phyloP scores from a whole-genome alignment of 78 protist genomes.

The Dictyostelium purpureum region DNA sequence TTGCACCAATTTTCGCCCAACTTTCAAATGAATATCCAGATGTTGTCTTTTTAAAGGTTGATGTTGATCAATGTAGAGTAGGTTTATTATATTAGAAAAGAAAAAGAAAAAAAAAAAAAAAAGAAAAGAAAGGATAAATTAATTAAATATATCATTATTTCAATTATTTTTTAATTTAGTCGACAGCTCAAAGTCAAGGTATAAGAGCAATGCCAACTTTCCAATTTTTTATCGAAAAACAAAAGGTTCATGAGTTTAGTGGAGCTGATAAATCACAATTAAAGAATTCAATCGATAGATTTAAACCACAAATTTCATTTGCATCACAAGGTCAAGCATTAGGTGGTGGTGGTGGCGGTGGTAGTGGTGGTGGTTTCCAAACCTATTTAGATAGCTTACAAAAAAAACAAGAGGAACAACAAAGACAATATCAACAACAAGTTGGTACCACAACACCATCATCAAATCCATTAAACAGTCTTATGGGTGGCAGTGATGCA shows the following conservation, averaged over 20 bases:
- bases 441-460: background rate
- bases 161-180: background rate
- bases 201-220: slow-evolving; percentile 88
- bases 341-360: slow-evolving; percentile 36
- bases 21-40: slow-evolving; percentile 42
- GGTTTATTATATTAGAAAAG: too few relatives aligned
- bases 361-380: slow-evolving; percentile 4
- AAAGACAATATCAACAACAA: slow-evolving; percentile 13
- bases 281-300: slow-evolving; percentile 14
- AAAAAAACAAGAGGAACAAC: background rate
- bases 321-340: slow-evolving; percentile 30
- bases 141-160: background rate
- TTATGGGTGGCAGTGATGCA: background rate
- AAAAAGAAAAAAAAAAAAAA: too few relatives aligned
- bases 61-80: slow-evolving; percentile 84
- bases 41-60: slow-evolving; percentile 84
- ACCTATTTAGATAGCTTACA: background rate
- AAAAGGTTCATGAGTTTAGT: slow-evolving; percentile 48
- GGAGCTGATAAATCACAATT: slow-evolving; percentile 73
- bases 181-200: slow-evolving; percentile 52
- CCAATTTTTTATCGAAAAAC: slow-evolving; percentile 50
- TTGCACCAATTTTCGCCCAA: slow-evolving; percentile 76
- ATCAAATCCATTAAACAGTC: background rate
- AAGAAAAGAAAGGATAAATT: too few relatives aligned
- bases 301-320: slow-evolving; percentile 8